A percentile compares a stretch with the other conserved stretches of the same genome.
phyloP scores from a whole-genome alignment of 768 basidiomycete species.

The Phaeotremella skinneri region DNA sequence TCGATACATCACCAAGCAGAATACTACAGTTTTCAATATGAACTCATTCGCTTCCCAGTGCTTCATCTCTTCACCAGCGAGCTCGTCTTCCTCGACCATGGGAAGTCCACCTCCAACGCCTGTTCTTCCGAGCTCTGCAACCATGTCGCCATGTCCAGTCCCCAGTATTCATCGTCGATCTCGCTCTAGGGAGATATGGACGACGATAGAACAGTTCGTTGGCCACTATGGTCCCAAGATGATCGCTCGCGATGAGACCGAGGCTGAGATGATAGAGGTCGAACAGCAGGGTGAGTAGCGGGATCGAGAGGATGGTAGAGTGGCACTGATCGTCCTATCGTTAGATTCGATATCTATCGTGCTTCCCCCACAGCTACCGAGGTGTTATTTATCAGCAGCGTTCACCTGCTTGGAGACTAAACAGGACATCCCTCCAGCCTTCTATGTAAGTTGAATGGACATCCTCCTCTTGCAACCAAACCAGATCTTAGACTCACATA shows the following conservation, averaged over 20 bases:
- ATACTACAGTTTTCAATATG: not conserved
- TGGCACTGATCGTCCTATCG: not conserved
- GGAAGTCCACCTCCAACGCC: not conserved
- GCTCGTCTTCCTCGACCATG: not conserved
- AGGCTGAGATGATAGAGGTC: slow-evolving; percentile 27
- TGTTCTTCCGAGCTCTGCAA: not conserved
- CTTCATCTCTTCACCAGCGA: not conserved
- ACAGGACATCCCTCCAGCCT: slow-evolving; percentile 40
- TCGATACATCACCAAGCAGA: not conserved
- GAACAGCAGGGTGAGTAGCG: slow-evolving; percentile 18
- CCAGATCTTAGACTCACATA: not conserved
- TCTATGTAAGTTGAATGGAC: slow-evolving; percentile 32
- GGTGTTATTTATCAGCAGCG: slow-evolving; percentile 26
- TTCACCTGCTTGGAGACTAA: slow-evolving; percentile 35
- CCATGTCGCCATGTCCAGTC: not conserved
- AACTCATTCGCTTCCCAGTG: not conserved
- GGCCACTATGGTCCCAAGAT: slow-evolving; percentile 12
- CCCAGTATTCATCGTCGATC: slow-evolving; percentile 4
- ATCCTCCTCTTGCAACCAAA: not conserved
- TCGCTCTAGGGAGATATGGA: slow-evolving; percentile 31
- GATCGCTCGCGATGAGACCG: slow-evolving; percentile 14
- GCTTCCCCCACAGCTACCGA: slow-evolving; percentile 29
- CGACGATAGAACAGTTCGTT: slow-evolving; percentile 8
- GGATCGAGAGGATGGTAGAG: not conserved
- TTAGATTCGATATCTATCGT: slow-evolving; percentile 27